Evolutionary conservation across 2,329 filamentous ascomycete genomes (phyloP).

Genomic region (Fusarium sulawesiense): DNA sequence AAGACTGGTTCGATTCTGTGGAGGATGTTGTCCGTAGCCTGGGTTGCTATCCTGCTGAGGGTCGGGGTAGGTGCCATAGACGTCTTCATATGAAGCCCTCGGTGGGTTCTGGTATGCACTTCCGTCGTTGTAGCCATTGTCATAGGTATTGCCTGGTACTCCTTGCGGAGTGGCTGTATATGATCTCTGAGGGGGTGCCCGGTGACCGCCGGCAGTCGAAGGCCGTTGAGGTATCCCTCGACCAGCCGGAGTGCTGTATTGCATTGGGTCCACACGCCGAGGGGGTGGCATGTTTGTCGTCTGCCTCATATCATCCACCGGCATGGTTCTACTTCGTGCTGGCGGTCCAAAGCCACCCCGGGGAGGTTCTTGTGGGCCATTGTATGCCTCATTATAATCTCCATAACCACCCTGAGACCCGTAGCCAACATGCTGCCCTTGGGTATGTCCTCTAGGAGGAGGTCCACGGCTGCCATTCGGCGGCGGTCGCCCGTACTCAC

Average conservation of each 20-base stretch:
- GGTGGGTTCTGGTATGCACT: slow-evolving; percentile 48
- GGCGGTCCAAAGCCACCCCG: slow-evolving; percentile 62
- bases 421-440: slow-evolving; percentile 45
- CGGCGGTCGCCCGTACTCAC: slow-evolving; percentile 44
- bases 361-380: slow-evolving; percentile 46
- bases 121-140: slow-evolving; percentile 47
- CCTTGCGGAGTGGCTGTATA: slow-evolving; percentile 58
- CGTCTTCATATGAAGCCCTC: slow-evolving; percentile 59
- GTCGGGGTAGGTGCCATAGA: slow-evolving; percentile 68
- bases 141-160: slow-evolving; percentile 51
- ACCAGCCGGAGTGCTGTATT: slow-evolving; percentile 59
- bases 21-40: slow-evolving; percentile 37
- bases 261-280: slow-evolving; percentile 57
- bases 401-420: slow-evolving; percentile 41
- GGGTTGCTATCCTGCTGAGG: slow-evolving; percentile 47
- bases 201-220: slow-evolving; percentile 64
- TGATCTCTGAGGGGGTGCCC: slow-evolving; percentile 64
- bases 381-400: slow-evolving; percentile 46
- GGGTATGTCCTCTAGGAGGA: slow-evolving; percentile 50
- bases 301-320: slow-evolving; percentile 59
- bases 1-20: slow-evolving; percentile 44
- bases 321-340: slow-evolving; percentile 72
- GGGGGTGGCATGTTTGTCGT: slow-evolving; percentile 52
- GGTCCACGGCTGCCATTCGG: slow-evolving; percentile 45
- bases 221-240: slow-evolving; percentile 63